Evolutionary conservation across 2,329 filamentous ascomycete species (phyloP).

Genomic region (Ceratocystis cubensis): DNA sequence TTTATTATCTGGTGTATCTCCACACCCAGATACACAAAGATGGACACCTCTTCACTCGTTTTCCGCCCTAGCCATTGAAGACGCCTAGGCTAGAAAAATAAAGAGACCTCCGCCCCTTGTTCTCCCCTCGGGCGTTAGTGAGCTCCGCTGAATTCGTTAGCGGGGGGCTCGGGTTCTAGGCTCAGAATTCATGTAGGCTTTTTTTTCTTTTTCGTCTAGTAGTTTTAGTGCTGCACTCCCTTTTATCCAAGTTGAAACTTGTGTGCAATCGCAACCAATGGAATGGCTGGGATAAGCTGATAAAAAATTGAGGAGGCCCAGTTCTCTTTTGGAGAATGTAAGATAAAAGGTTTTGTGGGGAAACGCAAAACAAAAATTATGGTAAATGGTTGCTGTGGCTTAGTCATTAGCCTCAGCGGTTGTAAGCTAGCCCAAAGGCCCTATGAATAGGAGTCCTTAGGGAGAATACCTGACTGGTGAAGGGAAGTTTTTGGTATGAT

Average conservation of each 20-base stretch:
- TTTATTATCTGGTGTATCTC: too few relatives aligned
- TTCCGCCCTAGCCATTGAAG: too few relatives aligned
- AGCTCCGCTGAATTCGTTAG: neutral
- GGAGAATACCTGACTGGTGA: neutral
- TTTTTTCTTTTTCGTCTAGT: neutral
- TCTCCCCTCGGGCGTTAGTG: neutral
- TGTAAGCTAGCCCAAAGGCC: too few relatives aligned
- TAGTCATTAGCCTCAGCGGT: too few relatives aligned
- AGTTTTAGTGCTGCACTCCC: too few relatives aligned
- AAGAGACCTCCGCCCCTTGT: neutral
- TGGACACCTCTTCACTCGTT: too few relatives aligned
- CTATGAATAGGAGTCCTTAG: neutral
- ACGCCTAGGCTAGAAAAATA: neutral
- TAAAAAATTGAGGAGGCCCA: neutral
- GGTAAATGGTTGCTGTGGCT: too few relatives aligned
- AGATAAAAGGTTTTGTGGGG: too few relatives aligned
- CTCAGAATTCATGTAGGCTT: neutral
- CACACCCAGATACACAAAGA: too few relatives aligned
- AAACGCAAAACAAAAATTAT: too few relatives aligned
- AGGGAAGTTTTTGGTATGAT: constrained; percentile 6
- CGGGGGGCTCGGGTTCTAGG: neutral
- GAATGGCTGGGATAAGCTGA: neutral
- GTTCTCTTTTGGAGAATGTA: neutral
- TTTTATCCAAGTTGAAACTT: neutral
- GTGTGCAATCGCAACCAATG: neutral